phyloP scores from a whole-genome alignment of 345 rosid species.

The Eucalyptus shirleyi region DNA sequence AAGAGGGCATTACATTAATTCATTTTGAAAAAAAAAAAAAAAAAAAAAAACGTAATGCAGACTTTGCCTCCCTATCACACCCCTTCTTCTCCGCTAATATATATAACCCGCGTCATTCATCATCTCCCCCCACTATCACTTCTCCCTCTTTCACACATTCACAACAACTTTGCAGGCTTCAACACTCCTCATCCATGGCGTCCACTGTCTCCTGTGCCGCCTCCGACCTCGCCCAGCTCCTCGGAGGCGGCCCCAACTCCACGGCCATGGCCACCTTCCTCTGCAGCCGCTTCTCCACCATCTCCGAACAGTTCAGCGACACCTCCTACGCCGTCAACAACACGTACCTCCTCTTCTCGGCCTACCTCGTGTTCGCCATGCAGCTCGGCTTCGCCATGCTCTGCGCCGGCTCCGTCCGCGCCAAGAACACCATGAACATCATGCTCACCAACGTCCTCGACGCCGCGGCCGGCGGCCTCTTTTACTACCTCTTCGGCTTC shows the following conservation, averaged over 20 bases:
- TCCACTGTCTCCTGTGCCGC: slow-evolving; percentile 14
- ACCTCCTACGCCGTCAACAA: slow-evolving; percentile 33
- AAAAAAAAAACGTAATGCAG: background rate
- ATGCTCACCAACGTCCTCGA: slow-evolving; percentile 13
- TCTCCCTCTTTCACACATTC: background rate
- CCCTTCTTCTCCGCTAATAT: background rate
- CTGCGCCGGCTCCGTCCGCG: slow-evolving; percentile 13
- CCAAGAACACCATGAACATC: slow-evolving; percentile 11
- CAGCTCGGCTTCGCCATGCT: slow-evolving; percentile 30
- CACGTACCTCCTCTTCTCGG: slow-evolving; percentile 62
- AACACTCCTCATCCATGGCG: background rate
- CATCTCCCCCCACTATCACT: background rate
- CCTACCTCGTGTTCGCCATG: slow-evolving; percentile 68
- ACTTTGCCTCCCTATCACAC: background rate
- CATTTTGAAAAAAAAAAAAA: background rate
- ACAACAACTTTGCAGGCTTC: background rate
- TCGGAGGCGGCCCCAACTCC: slow-evolving; percentile 23
- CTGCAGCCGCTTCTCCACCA: slow-evolving; percentile 17
- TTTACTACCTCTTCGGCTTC: slow-evolving; percentile 4
- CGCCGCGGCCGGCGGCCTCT: slow-evolving; percentile 4
- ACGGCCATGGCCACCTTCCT: slow-evolving; percentile 30
- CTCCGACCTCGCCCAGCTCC: slow-evolving; percentile 19
- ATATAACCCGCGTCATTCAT: background rate
- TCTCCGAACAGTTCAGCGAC: slow-evolving; percentile 29
- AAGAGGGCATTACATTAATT: background rate